phyloP scores from a whole-genome alignment of 129 eudicot genomes.

The Artemisia argyi region DNA sequence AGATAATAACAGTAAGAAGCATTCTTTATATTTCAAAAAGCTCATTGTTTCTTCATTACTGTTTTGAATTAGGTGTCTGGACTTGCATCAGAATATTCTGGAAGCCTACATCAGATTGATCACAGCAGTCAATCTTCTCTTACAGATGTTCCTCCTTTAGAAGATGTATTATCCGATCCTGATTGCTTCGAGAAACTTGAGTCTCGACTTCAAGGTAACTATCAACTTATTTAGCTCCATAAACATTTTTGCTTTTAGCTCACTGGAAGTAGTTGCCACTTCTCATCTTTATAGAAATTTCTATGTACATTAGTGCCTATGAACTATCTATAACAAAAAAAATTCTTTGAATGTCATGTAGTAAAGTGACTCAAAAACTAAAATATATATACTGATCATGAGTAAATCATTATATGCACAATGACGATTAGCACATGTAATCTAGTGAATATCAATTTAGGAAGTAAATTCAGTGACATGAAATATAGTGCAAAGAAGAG shows the following conservation, averaged over 20 bases:
- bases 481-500: too few species aligned
- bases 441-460: background rate
- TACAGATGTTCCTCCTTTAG: constrained; percentile 47
- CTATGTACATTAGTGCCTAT: background rate
- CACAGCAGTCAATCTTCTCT: constrained; percentile 54
- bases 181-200: constrained; percentile 60
- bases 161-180: constrained; percentile 46
- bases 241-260: background rate
- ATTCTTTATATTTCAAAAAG: constrained; percentile 15
- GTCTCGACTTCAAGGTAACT: constrained; percentile 69
- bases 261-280: background rate
- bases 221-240: constrained; percentile 17
- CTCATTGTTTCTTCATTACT: constrained; percentile 12
- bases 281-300: background rate
- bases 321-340: background rate
- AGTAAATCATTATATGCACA: background rate
- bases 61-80: constrained; percentile 30
- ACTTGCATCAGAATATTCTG: constrained; percentile 41
- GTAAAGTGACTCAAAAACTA: background rate
- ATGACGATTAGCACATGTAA: background rate
- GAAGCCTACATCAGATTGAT: constrained; percentile 50
- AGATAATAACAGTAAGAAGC: background rate
- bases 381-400: background rate
- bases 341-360: background rate
- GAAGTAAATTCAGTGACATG: background rate